Evolutionary conservation across 2,329 filamentous ascomycete genomes (phyloP), one percentile per base, ranked within the genome.

Genomic region (Drechslerella dactyloides): DNA sequence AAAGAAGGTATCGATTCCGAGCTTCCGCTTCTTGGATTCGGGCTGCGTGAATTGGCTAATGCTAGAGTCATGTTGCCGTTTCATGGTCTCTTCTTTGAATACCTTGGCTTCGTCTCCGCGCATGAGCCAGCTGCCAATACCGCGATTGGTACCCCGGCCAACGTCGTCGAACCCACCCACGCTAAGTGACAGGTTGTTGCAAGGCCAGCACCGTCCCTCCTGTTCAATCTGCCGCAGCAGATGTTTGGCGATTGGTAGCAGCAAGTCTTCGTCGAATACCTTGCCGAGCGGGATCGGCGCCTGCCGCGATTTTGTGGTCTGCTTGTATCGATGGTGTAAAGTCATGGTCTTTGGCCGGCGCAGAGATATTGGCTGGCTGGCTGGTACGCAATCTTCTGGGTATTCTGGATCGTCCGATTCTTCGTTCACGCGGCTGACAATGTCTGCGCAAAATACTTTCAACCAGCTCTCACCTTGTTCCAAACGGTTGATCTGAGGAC

Each of bases 141-240:
- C 90, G 82, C 88, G 88, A 77, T 96, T 97, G 3, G 68, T 90
- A 89, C 44, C 84, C 86, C 66, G 93, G 82, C 1, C 91, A n/a
- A 73, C 90, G 74, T 97, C 92, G 79, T 97, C 93, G 74, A 97
- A 97, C 0, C 91, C 93, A n/a, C 87, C 88, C 23, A 97, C 91
- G 74, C 89, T 93, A 51, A 97, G 81, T 66, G 90, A 94, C 7
- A 99, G 82, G 77, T 96, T 94, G n/a, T 87, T 84, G 78, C 94
- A 97, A 5, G 94, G 94, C 91, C 92, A 97, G 15, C 90, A 88
- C 57, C 84, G 83, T 0, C 90, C 91, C 40, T 66, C 68, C 10
- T 63, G 59, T 75, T 96, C 83, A 37, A 96, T 87, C 76, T 96
- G 92, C 23, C 84, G 84, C 2, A 97, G 83, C 17, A 97, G 82